These are phyloP conservation scores for Penicillium chermesinum DNA, from an alignment of 495 filamentous ascomycete genomes.

Conservation along the genomic window DNA sequence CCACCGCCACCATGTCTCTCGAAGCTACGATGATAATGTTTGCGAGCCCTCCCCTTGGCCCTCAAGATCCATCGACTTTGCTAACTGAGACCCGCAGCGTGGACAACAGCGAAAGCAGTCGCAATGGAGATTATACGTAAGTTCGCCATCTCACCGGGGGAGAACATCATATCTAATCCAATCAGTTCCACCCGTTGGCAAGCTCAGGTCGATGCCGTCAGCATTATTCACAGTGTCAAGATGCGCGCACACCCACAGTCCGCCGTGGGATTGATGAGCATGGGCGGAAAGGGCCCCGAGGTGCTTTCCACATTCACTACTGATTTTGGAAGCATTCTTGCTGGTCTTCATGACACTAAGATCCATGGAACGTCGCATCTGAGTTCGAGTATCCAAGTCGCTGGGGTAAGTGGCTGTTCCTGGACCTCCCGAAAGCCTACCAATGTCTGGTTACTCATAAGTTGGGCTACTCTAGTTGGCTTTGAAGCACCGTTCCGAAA, in stretches of 20 bases:
- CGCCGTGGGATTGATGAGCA: constrained; percentile 95
- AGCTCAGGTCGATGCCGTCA: constrained; percentile 90
- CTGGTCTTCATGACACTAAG: constrained; percentile 90
- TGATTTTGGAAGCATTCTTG: constrained; percentile 90
- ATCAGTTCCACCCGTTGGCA: constrained; percentile 83
- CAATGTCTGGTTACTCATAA: constrained; percentile 2
- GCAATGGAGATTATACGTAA: constrained; percentile 86
- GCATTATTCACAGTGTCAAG: constrained; percentile 89
- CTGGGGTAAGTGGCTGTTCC: constrained; percentile 59
- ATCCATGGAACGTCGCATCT: constrained; percentile 83
- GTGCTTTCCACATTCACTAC: constrained; percentile 92
- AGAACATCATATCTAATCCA: constrained; percentile 16
- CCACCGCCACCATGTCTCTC: constrained; percentile 56
- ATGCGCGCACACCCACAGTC: constrained; percentile 93
- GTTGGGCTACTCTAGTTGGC: constrained; percentile 59
- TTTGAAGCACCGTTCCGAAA: constrained; percentile 97
- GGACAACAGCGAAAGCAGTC: constrained; percentile 96
- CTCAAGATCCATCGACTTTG: background rate
- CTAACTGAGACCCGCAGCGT: constrained; percentile 48
- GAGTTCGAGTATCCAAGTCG: constrained; percentile 89
- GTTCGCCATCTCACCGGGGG: constrained; percentile 6
- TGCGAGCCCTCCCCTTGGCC: no score
- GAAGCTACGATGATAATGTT: constrained; percentile 75
- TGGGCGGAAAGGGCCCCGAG: constrained; percentile 95
- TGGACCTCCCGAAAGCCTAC: background rate